A percentile compares a stretch with the other conserved stretches of the same genome.
Conservation (phyloP, 768 basidiomycete genomes). For the Boletus reticuloceps region DNA sequence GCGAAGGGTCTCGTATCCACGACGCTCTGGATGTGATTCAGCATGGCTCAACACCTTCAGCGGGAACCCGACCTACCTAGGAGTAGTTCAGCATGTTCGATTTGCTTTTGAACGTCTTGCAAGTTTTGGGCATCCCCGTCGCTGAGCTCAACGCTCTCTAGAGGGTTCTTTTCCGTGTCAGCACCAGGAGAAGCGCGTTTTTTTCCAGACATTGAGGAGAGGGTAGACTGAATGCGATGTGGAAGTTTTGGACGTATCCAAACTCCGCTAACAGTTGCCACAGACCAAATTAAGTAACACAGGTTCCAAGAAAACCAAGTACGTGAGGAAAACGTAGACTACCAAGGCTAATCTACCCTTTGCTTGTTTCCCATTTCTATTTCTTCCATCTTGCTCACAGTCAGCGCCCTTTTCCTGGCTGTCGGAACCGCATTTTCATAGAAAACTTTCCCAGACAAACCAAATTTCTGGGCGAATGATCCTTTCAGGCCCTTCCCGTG, state of each 20-base stretch:
- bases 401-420: constrained; percentile 35
- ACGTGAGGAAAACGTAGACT: neutral
- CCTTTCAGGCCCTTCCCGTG: constrained; percentile 71
- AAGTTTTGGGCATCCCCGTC: constrained; percentile 74
- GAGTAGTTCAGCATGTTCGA: constrained; percentile 66
- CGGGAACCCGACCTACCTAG: constrained; percentile 51
- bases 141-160: constrained; percentile 63
- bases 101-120: constrained; percentile 61
- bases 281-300: constrained; percentile 8
- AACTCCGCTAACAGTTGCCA: constrained; percentile 32
- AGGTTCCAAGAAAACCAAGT: neutral
- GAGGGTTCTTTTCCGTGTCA: constrained; percentile 68
- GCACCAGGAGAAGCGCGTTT: constrained; percentile 83
- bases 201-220: constrained; percentile 39
- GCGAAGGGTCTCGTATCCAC: constrained; percentile 51
- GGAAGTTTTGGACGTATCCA: constrained; percentile 24
- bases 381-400: constrained; percentile 52
- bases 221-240: neutral
- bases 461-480: constrained; percentile 32
- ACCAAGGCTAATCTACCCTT: constrained; percentile 55
- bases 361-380: constrained; percentile 84
- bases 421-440: constrained; percentile 36
- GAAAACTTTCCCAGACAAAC: constrained; percentile 37
- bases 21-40: constrained; percentile 50
- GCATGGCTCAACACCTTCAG: neutral